Evolutionary conservation across 2,329 filamentous ascomycete species (phyloP).

Genomic region (Pestalotiopsis sp.): DNA sequence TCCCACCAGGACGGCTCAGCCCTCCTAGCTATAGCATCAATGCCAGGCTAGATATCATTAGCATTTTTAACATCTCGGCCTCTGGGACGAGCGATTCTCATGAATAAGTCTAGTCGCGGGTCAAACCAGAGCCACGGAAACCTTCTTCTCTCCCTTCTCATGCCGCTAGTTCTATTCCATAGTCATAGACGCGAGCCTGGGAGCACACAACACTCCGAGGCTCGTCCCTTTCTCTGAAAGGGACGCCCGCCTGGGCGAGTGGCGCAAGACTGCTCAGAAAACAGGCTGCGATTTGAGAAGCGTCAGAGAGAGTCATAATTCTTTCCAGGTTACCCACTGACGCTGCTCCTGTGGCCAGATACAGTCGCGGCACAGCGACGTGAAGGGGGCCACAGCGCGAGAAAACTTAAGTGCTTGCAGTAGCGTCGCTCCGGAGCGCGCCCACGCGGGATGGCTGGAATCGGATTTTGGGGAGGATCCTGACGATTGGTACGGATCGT

Average conservation of each 20-base stretch:
- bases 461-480: background rate
- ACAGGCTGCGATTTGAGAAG: background rate
- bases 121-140: background rate
- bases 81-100: background rate
- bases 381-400: background rate
- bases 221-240: background rate
- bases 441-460: background rate
- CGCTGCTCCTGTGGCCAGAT: background rate
- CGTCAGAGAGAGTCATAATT: background rate
- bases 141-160: background rate
- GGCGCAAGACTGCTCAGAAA: background rate
- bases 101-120: background rate
- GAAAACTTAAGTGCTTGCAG: slow-evolving; percentile 2
- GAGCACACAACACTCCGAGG: background rate
- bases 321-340: background rate
- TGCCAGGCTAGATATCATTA: background rate
- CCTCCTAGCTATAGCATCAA: background rate
- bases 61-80: background rate
- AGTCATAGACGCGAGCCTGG: background rate
- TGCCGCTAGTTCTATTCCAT: background rate
- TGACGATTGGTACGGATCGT: background rate
- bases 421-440: background rate
- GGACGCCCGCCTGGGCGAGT: background rate
- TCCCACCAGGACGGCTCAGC: background rate
- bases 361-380: background rate